Conservation (phyloP, 441 rosid genomes). For the Melastoma candidum region DNA sequence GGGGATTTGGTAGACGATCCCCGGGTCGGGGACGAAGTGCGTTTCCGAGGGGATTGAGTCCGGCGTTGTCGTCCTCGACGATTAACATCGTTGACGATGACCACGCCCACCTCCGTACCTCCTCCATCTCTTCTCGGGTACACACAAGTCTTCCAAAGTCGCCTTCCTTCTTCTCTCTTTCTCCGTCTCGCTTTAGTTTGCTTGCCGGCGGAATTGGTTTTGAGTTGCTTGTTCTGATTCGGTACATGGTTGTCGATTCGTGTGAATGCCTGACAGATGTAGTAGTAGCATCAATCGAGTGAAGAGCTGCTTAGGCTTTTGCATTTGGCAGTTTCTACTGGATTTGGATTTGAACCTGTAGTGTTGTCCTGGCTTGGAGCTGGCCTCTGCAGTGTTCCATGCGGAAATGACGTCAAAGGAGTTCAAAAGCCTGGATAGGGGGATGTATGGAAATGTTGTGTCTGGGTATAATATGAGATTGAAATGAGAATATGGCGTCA, state of each 20-base stretch:
- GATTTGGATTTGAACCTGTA: no score
- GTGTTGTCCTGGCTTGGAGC: no score
- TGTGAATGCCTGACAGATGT: not conserved
- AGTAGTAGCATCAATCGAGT: no score
- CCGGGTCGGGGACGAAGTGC: constrained; percentile 56
- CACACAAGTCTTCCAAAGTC: no score
- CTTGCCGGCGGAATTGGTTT: not conserved
- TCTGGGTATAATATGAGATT: no score
- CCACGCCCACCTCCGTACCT: constrained; percentile 27
- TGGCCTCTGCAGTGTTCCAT: no score
- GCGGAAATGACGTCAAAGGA: no score
- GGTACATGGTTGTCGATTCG: not conserved
- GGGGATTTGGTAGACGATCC: constrained; percentile 49
- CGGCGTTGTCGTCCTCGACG: constrained; percentile 72
- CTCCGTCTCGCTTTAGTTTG: not conserved
- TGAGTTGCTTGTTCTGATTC: not conserved
- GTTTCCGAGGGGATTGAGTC: constrained; percentile 79
- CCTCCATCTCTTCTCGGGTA: constrained; percentile 55
- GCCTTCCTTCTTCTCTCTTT: not conserved
- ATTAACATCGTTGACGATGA: constrained; percentile 61
- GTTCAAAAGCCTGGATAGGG: no score
- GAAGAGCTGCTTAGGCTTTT: no score
- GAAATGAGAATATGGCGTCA: no score
- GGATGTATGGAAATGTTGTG: no score
- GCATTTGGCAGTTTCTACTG: no score